Evolutionary conservation across 768 basidiomycete species (phyloP), one percentile per base, ranked within the genome.

Genomic region (Amylocystis lapponica): DNA sequence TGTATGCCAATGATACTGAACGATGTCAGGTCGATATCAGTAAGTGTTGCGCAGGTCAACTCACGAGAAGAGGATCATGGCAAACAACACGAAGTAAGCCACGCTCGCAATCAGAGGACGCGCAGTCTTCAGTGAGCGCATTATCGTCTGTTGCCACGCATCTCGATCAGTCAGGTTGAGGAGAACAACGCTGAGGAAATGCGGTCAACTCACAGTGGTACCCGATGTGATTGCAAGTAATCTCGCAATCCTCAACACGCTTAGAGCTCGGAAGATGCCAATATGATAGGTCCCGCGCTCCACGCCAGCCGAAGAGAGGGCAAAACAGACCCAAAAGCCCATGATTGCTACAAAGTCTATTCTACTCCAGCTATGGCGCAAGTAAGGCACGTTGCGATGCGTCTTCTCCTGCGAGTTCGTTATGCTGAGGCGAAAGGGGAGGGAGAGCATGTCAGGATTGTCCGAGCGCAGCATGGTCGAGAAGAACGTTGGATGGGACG

Each of bases 361-460:
- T 39, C 92, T 69, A 54, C 78, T 86, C 93, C 93, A 97, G 43
- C 86, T 87, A 56, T 97, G 92, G 8, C 95, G 76, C 1, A 98
- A 71, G 60, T 91, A 98, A 0, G 95, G 93, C 2, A 93, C 70
- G 49, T 85, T 82, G 26, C 80, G 69, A 21, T 66, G 65, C n/a
- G 78, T 74, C 50, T 79, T 78, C 41, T 74, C 68, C 47, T 71
- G 75, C 0, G 74, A 65, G 48, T 75, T 65, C 14, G 65, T 64
- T n/a, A 86, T 63, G 54, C 75, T 78, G 31, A 84, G 61, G 20
- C 74, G 71, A 55, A 84, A 85, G 0, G 83, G 83, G 8, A 83
- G 70, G 3, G 65, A 55, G 12, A 78, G 62, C n/a, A 75, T 62
- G 8, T 65, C 56, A 0, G 69, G 55, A 37, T 68, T 62, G 50